phyloP scores from a whole-genome alignment of 306 rosid genomes.

The Inga laurina region DNA sequence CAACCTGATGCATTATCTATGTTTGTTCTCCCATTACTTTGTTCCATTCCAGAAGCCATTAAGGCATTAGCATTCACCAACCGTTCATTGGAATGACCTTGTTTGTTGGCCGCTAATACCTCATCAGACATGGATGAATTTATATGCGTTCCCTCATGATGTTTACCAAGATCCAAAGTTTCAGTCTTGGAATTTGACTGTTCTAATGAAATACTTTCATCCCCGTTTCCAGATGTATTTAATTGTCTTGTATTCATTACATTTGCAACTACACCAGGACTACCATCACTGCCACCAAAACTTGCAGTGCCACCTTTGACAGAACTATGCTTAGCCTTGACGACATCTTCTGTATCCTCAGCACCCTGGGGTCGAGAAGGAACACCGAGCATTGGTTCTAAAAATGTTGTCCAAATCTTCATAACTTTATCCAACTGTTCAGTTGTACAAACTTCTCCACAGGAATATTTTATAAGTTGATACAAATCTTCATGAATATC shows the following conservation, averaged over 20 bases:
- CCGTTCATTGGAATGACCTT: constrained; percentile 57
- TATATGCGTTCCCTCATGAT: constrained; percentile 49
- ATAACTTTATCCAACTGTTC: constrained; percentile 92
- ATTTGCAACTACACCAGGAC: constrained; percentile 65
- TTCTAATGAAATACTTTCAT: constrained; percentile 69
- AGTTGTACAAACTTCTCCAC: constrained; percentile 92
- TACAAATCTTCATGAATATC: constrained; percentile 94
- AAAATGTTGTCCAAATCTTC: constrained; percentile 96
- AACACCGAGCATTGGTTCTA: constrained; percentile 92
- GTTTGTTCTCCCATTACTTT: constrained; percentile 63
- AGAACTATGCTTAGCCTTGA: constrained; percentile 60
- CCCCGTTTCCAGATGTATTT: constrained; percentile 67
- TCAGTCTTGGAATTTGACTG: constrained; percentile 77
- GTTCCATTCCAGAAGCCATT: constrained; percentile 61
- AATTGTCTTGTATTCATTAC: constrained; percentile 54
- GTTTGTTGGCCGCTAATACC: constrained; percentile 68
- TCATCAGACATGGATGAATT: constrained; percentile 62
- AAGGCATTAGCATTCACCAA: constrained; percentile 60
- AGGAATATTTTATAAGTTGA: constrained; percentile 90
- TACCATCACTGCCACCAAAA: constrained; percentile 67
- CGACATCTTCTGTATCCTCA: constrained; percentile 91
- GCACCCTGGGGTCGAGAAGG: constrained; percentile 83
- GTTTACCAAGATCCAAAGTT: constrained; percentile 44
- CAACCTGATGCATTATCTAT: constrained; percentile 74
- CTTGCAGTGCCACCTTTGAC: constrained; percentile 52